Percentiles rank a stretch among this genome's conserved stretches.
These are phyloP conservation scores for Mycena chlorophos DNA, from an alignment of 768 basidiomycete species.

Conservation along the genomic window DNA sequence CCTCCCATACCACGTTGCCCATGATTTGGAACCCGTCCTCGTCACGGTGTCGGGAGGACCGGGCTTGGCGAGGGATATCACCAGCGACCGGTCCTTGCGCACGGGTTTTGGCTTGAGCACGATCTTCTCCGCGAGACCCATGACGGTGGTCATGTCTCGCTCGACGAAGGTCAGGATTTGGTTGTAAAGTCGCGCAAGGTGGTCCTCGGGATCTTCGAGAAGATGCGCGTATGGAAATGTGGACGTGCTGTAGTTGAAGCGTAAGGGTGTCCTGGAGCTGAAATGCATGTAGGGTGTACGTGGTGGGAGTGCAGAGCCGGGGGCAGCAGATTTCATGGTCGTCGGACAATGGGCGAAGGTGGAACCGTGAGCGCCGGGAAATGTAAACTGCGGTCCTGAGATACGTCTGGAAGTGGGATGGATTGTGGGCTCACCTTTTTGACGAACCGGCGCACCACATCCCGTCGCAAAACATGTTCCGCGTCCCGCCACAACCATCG, in stretches of 20 bases:
- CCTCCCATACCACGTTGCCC: conserved; percentile 87
- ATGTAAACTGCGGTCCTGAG: conserved; percentile 64
- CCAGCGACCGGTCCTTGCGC: conserved; percentile 13
- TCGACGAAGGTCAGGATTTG: conserved; percentile 80
- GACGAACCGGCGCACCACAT: conserved; percentile 74
- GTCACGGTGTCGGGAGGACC: conserved; percentile 7
- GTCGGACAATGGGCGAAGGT: conserved; percentile 74
- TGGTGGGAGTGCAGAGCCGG: conserved; percentile 33
- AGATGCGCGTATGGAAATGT: conserved; percentile 46
- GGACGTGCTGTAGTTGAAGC: conserved; percentile 49
- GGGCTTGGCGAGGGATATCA: conserved; percentile 8
- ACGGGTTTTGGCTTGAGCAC: conserved; percentile 46
- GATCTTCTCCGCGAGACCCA: conserved; percentile 75
- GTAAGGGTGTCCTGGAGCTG: conserved; percentile 55
- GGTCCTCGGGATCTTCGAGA: conserved; percentile 65
- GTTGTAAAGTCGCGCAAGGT: conserved; percentile 78
- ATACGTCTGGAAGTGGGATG: too few species aligned
- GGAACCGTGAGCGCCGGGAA: conserved; percentile 68
- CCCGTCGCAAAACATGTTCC: conserved; percentile 77
- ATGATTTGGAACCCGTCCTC: conserved; percentile 74
- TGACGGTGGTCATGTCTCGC: conserved; percentile 68
- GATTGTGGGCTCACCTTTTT: conserved; percentile 57
- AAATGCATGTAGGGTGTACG: conserved; percentile 54
- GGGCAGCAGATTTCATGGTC: conserved; percentile 33
- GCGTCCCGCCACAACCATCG: conserved; percentile 85